A percentile compares a stretch with the other conserved stretches of the same genome.
Evolutionary conservation across 768 basidiomycete genomes (phyloP).

Genomic region (Leccinum uliginosum): DNA sequence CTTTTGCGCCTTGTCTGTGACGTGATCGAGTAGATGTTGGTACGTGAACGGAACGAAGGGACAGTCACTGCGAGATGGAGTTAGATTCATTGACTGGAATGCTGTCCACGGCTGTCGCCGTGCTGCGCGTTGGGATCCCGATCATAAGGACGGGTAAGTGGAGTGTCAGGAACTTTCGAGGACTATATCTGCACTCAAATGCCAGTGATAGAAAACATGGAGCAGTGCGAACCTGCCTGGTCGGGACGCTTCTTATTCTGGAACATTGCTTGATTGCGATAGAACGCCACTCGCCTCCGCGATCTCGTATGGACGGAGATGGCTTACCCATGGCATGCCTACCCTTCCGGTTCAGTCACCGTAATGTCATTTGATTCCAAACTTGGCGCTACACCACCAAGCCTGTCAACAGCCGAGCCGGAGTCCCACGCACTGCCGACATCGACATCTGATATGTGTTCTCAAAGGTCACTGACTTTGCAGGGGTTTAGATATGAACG

Average conservation of each 20-base stretch:
- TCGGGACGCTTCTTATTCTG: conserved; percentile 7
- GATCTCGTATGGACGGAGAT: conserved; percentile 14
- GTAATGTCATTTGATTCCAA: conserved; percentile 5
- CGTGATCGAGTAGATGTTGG: neutral
- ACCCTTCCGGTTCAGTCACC: conserved; percentile 6
- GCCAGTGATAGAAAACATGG: conserved; percentile 3
- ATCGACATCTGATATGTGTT: neutral
- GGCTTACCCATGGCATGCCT: neutral
- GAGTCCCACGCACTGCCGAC: conserved; percentile 21
- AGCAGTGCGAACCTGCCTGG: neutral
- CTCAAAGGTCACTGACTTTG: neutral
- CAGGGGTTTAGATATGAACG: neutral
- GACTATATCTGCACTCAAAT: neutral
- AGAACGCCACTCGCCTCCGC: conserved; percentile 20
- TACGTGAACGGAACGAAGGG: neutral
- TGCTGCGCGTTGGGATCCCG: neutral
- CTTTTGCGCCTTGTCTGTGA: neutral
- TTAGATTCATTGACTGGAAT: neutral
- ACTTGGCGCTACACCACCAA: conserved; percentile 1
- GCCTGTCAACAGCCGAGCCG: conserved; percentile 13
- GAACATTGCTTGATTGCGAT: conserved; percentile 4
- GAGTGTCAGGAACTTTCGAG: neutral
- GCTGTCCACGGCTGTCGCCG: conserved; percentile 2
- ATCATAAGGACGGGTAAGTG: conserved; percentile 10
- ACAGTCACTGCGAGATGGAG: neutral